These are phyloP conservation scores for Spergularia azorica DNA, from an alignment of 179 eudicot genomes.

Conservation along the genomic window DNA sequence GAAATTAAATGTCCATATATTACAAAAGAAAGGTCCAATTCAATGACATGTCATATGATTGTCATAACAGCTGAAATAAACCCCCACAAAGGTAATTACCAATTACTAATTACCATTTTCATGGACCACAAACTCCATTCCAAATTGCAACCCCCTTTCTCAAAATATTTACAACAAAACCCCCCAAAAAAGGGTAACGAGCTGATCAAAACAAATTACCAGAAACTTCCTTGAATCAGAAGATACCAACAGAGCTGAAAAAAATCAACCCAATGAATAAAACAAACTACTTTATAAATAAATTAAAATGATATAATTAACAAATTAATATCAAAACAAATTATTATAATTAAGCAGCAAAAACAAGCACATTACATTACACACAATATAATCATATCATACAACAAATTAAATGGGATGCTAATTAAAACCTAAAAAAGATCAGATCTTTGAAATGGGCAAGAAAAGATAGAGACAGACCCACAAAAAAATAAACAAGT, in stretches of 20 bases:
- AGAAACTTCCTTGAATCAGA: conserved; percentile 16
- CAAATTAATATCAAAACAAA: too few species aligned
- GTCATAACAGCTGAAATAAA: conserved; percentile 15
- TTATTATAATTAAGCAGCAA: too few species aligned
- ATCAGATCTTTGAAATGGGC: conserved; percentile 30
- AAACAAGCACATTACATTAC: not conserved
- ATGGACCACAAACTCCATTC: conserved; percentile 32
- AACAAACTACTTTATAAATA: not conserved
- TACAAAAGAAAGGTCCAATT: conserved; percentile 7
- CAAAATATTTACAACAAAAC: not conserved
- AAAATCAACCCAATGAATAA: not conserved
- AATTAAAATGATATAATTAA: too few species aligned
- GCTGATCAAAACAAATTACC: not conserved
- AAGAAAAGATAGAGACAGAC: conserved; percentile 4
- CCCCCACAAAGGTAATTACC: conserved; percentile 14
- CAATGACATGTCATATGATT: not conserved
- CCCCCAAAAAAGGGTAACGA: not conserved
- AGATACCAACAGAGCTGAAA: conserved; percentile 6
- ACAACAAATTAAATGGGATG: conserved; percentile 1
- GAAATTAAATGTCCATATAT: conserved; percentile 1
- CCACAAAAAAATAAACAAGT: not conserved
- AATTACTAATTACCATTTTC: conserved; percentile 9
- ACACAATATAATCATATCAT: conserved; percentile 8
- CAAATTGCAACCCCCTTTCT: conserved; percentile 2
- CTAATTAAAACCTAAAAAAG: conserved; percentile 7